These are phyloP conservation scores for Endoconidiophora laricicola DNA, from an alignment of 2,329 filamentous ascomycete species.

Conservation along the genomic window DNA sequence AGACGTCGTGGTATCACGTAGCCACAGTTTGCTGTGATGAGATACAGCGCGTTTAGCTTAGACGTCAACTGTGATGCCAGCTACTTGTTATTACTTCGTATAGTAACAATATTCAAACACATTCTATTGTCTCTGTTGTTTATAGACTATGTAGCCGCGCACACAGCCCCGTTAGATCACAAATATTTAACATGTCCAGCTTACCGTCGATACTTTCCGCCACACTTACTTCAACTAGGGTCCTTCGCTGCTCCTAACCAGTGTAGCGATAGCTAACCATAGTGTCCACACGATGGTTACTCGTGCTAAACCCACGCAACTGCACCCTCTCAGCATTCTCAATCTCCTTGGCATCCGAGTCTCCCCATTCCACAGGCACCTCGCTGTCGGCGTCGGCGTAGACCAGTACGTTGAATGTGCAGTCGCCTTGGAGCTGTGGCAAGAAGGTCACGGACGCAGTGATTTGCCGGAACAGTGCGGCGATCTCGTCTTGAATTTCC, in stretches of 20 bases:
- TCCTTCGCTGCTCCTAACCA: not conserved
- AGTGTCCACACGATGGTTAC: conserved; percentile 84
- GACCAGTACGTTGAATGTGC: conserved; percentile 96
- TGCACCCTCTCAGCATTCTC: conserved; percentile 88
- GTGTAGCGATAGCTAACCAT: conserved; percentile 60
- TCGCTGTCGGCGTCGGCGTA: conserved; percentile 95
- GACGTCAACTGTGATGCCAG: too few species aligned
- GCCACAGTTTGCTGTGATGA: too few species aligned
- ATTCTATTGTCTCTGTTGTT: too few species aligned
- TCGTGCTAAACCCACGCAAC: conserved; percentile 88
- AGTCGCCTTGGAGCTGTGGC: conserved; percentile 74
- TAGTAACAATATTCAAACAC: too few species aligned
- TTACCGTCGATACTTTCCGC: too few species aligned
- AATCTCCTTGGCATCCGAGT: conserved; percentile 96
- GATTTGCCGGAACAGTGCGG: conserved; percentile 93
- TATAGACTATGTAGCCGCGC: too few species aligned
- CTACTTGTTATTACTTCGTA: too few species aligned
- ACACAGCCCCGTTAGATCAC: too few species aligned
- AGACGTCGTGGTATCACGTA: too few species aligned
- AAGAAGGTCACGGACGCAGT: conserved; percentile 95
- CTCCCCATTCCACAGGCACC: conserved; percentile 94
- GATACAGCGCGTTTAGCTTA: too few species aligned
- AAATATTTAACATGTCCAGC: too few species aligned
- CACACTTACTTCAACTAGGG: too few species aligned
- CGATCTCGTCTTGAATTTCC: conserved; percentile 91